phyloP scores from a whole-genome alignment of 345 rosid species.

The Syzygium aqueum region DNA sequence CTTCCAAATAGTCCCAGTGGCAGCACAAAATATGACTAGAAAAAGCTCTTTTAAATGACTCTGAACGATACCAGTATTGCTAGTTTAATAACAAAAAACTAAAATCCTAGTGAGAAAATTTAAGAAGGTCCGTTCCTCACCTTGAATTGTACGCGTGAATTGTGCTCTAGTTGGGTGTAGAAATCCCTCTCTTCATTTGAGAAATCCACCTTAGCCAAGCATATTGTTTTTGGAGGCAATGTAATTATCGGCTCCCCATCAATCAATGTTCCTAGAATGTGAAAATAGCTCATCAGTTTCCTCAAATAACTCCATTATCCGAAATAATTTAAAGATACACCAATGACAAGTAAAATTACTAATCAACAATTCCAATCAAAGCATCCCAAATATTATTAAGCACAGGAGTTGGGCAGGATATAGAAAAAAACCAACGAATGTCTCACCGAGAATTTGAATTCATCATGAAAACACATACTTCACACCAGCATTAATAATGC shows the following conservation, averaged over 20 bases:
- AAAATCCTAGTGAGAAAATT: background rate
- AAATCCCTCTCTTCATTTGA: conserved; percentile 78
- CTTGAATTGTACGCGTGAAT: conserved; percentile 81
- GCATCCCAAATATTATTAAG: background rate
- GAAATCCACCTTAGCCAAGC: conserved; percentile 65
- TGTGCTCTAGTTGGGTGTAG: conserved; percentile 70
- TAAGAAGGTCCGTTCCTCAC: conserved; percentile 13
- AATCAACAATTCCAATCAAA: background rate
- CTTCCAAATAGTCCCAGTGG: background rate
- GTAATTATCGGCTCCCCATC: conserved; percentile 83
- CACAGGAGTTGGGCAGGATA: background rate
- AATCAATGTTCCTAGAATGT: conserved; percentile 57
- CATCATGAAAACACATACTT: too few species aligned
- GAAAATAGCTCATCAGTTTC: background rate
- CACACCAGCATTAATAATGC: too few species aligned
- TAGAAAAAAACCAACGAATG: too few species aligned
- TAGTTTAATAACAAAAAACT: background rate
- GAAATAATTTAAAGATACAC: background rate
- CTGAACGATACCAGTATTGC: background rate
- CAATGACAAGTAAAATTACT: background rate
- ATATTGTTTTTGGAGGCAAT: conserved; percentile 67
- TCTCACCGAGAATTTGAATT: too few species aligned
- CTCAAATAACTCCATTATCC: background rate
- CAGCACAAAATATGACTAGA: background rate
- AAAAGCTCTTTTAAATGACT: background rate